Conservation (phyloP, 1,139 yeast species). For the Candida sojae region DNA sequence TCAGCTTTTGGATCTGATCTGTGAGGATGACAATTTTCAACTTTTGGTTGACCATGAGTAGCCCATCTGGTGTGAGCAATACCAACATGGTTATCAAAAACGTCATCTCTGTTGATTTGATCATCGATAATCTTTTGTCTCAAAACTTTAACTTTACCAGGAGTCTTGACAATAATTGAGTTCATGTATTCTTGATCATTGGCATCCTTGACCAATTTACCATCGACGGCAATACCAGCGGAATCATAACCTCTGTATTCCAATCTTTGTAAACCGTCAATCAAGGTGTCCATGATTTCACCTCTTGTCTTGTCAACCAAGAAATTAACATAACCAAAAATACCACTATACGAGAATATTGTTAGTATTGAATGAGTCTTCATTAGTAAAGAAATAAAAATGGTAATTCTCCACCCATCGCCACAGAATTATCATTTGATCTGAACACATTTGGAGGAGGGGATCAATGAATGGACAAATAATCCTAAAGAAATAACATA, state of each 20-base stretch:
- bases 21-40: conserved; percentile 93
- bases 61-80: conserved; percentile 99
- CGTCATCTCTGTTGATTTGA: conserved; percentile 57
- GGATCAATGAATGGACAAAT: not conserved
- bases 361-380: conserved; percentile 4
- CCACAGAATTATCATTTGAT: too few species aligned
- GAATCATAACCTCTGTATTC: conserved; percentile 99
- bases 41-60: conserved; percentile 94
- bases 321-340: conserved; percentile 96
- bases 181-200: conserved; percentile 14
- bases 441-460: too few species aligned
- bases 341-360: conserved; percentile 62
- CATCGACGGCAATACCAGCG: conserved; percentile 94
- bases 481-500: not conserved
- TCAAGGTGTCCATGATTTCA: conserved; percentile 82
- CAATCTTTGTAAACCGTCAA: conserved; percentile 89
- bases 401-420: not conserved
- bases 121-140: conserved; percentile 63
- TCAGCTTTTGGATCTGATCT: conserved; percentile 81
- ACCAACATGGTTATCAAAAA: conserved; percentile 86
- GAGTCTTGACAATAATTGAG: conserved; percentile 68
- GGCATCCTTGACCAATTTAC: conserved; percentile 57
- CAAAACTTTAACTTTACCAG: conserved; percentile 88
- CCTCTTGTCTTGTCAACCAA: conserved; percentile 91
- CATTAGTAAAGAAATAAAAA: not conserved